Conservation (phyloP, 768 basidiomycete species). For the Ephemerocybe angulata region DNA sequence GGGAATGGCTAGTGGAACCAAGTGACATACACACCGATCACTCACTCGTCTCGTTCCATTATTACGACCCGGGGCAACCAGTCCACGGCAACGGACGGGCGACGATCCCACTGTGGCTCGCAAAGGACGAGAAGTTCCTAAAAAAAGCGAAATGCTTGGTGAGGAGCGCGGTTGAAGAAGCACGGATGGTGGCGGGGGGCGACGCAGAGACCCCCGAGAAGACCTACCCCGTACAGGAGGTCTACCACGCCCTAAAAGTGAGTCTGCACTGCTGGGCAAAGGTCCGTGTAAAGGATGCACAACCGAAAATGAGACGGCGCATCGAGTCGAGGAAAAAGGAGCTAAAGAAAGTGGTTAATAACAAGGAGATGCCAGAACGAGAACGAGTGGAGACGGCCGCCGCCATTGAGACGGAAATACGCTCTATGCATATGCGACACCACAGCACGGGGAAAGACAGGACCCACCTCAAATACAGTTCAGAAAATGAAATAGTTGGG, state of each 20-base stretch:
- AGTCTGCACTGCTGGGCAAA: background rate
- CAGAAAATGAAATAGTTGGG: slow-evolving; percentile 9
- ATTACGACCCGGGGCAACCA: slow-evolving; percentile 20
- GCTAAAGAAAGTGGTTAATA: background rate
- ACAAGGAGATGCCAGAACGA: background rate
- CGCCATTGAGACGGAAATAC: background rate
- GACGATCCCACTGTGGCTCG: slow-evolving; percentile 19
- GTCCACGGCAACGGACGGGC: slow-evolving; percentile 31
- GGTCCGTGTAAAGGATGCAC: background rate
- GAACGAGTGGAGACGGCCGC: background rate
- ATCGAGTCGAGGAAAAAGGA: background rate
- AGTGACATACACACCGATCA: slow-evolving; percentile 29
- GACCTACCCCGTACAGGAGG: background rate
- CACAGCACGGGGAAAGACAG: background rate
- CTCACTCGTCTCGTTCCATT: slow-evolving; percentile 21
- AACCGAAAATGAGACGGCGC: background rate
- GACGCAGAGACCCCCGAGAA: background rate
- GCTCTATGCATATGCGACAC: background rate
- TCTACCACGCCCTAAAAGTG: background rate
- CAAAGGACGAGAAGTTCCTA: slow-evolving; percentile 16
- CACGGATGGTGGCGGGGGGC: background rate
- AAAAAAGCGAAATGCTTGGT: slow-evolving; percentile 4
- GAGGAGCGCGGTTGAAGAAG: background rate
- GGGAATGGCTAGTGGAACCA: slow-evolving; percentile 24
- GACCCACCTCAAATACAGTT: background rate